Evolutionary conservation across 352 stramenopile species (phyloP).

Genomic region (Globisporangium lucens): DNA sequence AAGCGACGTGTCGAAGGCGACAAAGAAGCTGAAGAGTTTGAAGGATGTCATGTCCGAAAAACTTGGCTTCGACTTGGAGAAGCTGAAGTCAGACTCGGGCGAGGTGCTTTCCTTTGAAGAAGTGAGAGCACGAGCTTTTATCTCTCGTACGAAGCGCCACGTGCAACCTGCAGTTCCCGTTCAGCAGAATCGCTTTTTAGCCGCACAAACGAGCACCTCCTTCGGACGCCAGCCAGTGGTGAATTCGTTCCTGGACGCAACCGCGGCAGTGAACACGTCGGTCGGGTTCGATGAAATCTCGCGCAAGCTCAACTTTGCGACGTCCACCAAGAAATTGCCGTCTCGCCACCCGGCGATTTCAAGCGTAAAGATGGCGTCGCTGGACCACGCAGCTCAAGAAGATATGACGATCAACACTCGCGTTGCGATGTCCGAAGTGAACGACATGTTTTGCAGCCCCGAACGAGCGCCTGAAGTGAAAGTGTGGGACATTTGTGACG

Average conservation of each 20-base stretch:
- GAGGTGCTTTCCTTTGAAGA: conserved; percentile 80
- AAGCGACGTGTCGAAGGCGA: not conserved
- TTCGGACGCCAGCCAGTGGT: not conserved
- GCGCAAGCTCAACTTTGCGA: conserved; percentile 24
- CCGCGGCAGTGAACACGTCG: conserved; percentile 8
- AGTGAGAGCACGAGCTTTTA: conserved; percentile 44
- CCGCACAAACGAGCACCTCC: not conserved
- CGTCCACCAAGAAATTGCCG: conserved; percentile 17
- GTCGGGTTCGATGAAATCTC: conserved; percentile 17
- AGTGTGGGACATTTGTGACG: conserved; percentile 47
- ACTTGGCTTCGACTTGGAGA: conserved; percentile 40
- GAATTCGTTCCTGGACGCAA: conserved; percentile 23
- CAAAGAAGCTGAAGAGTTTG: conserved; percentile 21
- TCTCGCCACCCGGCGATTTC: conserved; percentile 8
- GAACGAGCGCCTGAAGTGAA: conserved; percentile 36
- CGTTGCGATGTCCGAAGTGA: conserved; percentile 79
- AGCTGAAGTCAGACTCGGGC: conserved; percentile 36
- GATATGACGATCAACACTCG: conserved; percentile 89
- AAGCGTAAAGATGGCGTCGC: conserved; percentile 16
- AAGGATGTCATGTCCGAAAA: conserved; percentile 24
- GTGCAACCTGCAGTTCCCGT: not conserved
- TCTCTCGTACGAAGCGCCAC: conserved; percentile 12
- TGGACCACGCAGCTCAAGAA: conserved; percentile 55
- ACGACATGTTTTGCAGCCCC: conserved; percentile 86
- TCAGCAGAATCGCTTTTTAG: conserved; percentile 28